phyloP scores from a whole-genome alignment of 169 alveolate genomes.

The Ichthyophthirius multifiliis region DNA sequence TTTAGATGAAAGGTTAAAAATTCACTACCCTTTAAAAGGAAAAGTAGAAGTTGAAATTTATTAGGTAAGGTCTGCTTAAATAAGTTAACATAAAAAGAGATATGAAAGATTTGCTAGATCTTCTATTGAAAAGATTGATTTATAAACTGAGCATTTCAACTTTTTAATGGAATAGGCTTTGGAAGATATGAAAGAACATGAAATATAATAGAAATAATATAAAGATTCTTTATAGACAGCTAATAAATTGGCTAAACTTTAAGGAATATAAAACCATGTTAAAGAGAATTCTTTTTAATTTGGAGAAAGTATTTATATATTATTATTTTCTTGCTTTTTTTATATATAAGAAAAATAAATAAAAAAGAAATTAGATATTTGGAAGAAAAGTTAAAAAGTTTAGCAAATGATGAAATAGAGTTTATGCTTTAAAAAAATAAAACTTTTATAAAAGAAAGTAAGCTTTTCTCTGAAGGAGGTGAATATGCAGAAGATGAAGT shows the following conservation, averaged over 20 bases:
- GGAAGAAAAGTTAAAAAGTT: constrained; percentile 48
- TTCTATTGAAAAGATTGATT: constrained; percentile 55
- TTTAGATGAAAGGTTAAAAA: constrained; percentile 55
- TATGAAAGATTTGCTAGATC: constrained; percentile 76
- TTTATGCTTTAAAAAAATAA: constrained; percentile 53
- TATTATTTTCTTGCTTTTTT: background rate
- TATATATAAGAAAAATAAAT: background rate
- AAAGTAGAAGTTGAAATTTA: constrained; percentile 84
- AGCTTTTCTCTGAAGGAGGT: constrained; percentile 70
- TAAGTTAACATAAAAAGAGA: constrained; percentile 76
- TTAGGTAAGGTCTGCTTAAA: constrained; percentile 68
- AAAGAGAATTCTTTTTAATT: constrained; percentile 65
- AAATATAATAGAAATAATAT: constrained; percentile 47
- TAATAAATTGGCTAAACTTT: constrained; percentile 59
- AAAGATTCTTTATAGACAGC: constrained; percentile 50
- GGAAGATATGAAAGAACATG: constrained; percentile 58
- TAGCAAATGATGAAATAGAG: constrained; percentile 55
- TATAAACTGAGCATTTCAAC: constrained; percentile 66
- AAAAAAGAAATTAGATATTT: constrained; percentile 51
- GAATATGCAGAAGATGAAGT: constrained; percentile 80
- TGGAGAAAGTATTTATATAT: constrained; percentile 54
- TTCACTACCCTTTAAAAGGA: constrained; percentile 83
- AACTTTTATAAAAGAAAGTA: constrained; percentile 67
- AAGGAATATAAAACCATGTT: constrained; percentile 63
- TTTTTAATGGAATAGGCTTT: constrained; percentile 56